Base-by-base conservation (phyloP, 805 yeast species). In the Cyberlindnera mycetangii region DNA sequence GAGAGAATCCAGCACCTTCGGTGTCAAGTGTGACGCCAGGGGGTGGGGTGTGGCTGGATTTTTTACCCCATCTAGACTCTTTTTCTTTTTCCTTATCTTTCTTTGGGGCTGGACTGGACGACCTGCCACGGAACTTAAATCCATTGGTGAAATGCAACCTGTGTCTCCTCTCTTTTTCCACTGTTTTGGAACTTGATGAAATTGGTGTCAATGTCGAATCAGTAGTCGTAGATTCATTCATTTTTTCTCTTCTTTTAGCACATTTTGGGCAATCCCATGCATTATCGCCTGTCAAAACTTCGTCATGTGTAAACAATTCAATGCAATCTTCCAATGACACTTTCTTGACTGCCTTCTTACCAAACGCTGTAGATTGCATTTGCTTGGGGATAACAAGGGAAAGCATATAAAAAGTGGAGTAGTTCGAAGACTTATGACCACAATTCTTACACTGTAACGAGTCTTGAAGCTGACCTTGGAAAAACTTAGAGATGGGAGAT, bases 221-320 rank as follows among this genome's bases (percentile, higher is more conserved):
- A 16, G 18, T 32, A 27, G 32, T 41, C 9, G 18, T 31, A 3
- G 20, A 34, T n/a, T 22, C 20, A 7, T 20, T 42, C 25, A 18
- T 32, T 20, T 38, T 16, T 9, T 35, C 22, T 20, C 47, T 39
- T n/a, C 20, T 42, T 27, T 47, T 48, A 8, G 53, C 49, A 66
- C 95, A 85, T 43, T 79, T 76, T 7, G 93, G 90, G 67, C 95
- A 85, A 51, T 82, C 77, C 95, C 95, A 85, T 1, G 93, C 87
- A 64, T 85, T 85, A 7, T 82, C 90, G 20, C 88, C 84, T 7
- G 72, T 70, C 41, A 85, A 63, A 4, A 80, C 70, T 60, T 85
- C 95, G 47, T 79, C 81, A 42, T 72, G 69, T 0, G 85, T 77
- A 56, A 78, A 84, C 57, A 80, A 70, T 25, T 70, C 65, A 34